phyloP scores from a whole-genome alignment of 257 asterid species.

The Solanum dulcamara region DNA sequence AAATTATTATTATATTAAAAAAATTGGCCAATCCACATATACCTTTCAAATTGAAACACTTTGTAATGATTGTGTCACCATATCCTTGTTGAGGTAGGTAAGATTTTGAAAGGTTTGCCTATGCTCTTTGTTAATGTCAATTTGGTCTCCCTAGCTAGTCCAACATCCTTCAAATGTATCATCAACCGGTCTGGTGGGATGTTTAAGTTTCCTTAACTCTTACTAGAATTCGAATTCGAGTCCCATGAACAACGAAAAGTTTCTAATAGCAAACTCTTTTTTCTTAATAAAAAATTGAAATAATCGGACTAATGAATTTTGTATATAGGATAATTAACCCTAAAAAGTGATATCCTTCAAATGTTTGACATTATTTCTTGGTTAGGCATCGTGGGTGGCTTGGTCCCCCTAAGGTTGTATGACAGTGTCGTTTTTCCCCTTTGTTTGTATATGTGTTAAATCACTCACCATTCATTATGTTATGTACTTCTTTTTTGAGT shows the following conservation, averaged over 20 bases:
- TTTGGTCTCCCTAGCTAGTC: neutral
- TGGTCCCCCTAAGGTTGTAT: neutral
- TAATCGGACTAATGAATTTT: neutral
- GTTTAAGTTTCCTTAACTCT: neutral
- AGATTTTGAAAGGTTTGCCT: neutral
- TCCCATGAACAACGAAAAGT: rapidly evolving
- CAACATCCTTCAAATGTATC: neutral
- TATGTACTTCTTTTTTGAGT: neutral
- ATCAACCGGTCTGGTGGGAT: rapidly evolving
- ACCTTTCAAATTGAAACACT: neutral
- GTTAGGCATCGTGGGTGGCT: neutral
- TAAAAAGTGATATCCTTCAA: neutral
- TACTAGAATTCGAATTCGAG: rapidly evolving
- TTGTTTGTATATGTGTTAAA: neutral
- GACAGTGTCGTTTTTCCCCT: neutral
- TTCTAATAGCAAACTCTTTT: rapidly evolving
- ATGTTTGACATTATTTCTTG: neutral
- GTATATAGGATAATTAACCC: neutral
- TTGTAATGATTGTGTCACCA: neutral
- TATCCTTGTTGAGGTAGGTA: neutral
- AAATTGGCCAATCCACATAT: neutral
- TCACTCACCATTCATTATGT: neutral
- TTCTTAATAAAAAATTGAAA: rapidly evolving
- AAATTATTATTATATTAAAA: neutral
- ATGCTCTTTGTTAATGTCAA: neutral